These are phyloP conservation scores for Aureobasidium sp. DNA, from an alignment of 2,329 filamentous ascomycete genomes.

Conservation along the genomic window DNA sequence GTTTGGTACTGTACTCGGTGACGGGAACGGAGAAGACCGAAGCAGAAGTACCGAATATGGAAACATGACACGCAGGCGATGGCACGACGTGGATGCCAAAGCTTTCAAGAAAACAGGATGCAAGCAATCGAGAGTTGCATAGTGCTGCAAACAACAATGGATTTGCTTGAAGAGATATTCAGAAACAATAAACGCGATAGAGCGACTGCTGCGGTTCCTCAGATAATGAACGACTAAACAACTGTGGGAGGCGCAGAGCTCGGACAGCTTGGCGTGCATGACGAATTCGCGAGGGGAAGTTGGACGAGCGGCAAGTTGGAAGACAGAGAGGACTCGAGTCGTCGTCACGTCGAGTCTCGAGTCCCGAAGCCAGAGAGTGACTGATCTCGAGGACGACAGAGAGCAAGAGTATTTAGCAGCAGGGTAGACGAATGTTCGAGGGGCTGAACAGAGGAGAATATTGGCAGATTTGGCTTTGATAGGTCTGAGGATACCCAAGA, in stretches of 20 bases:
- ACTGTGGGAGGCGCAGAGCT: constrained; percentile 3
- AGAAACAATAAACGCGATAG: background rate
- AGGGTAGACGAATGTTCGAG: background rate
- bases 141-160: background rate
- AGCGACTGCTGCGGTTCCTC: background rate
- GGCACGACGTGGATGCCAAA: background rate
- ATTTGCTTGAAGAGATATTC: background rate
- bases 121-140: background rate
- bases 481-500: constrained; percentile 1
- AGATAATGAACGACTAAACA: background rate
- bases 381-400: background rate
- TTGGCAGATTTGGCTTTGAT: background rate
- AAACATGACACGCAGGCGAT: background rate
- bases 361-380: background rate
- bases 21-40: background rate
- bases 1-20: background rate
- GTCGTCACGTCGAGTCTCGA: background rate
- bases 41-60: background rate
- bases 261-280: constrained; percentile 8
- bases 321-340: background rate
- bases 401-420: background rate
- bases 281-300: constrained; percentile 8
- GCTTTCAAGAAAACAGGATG: background rate
- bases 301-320: constrained; percentile 1
- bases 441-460: background rate